These are phyloP conservation scores for Pseudotsuga menziesii DNA, from an alignment of 75 land plant species.

Conservation along the genomic window DNA sequence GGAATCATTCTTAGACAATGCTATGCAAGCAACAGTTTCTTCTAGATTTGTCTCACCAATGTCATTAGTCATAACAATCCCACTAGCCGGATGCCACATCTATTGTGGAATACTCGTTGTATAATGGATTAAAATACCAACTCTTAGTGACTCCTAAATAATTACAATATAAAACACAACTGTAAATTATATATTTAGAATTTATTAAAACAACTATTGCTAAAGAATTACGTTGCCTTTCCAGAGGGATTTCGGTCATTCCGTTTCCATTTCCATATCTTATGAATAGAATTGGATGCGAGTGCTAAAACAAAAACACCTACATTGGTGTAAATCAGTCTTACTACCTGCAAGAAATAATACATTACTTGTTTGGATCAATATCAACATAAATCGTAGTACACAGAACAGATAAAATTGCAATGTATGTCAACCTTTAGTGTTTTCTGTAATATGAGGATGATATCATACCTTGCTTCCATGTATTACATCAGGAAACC, in stretches of 20 bases:
- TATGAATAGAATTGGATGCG: constrained; percentile 60
- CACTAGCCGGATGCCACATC: constrained; percentile 71
- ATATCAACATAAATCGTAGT: background rate
- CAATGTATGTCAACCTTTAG: background rate
- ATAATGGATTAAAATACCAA: constrained; percentile 30
- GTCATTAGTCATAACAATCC: constrained; percentile 73
- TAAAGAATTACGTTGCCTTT: constrained; percentile 26
- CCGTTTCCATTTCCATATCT: constrained; percentile 71
- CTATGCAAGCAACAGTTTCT: constrained; percentile 66
- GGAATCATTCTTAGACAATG: constrained; percentile 79
- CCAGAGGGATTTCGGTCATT: constrained; percentile 43
- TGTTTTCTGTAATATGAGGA: background rate
- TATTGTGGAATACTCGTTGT: constrained; percentile 53
- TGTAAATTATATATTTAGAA: no score
- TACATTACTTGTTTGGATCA: background rate
- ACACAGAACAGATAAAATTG: background rate
- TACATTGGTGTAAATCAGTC: constrained; percentile 67
- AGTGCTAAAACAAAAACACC: constrained; percentile 60
- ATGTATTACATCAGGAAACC: constrained; percentile 46
- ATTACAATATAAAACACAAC: no score
- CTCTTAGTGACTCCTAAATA: background rate
- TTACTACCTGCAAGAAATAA: constrained; percentile 24
- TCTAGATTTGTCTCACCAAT: constrained; percentile 52
- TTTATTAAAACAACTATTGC: no score
- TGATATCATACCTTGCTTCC: constrained; percentile 39